phyloP scores from a whole-genome alignment of 2,329 filamentous ascomycete genomes.

The Fusarium acutatum region DNA sequence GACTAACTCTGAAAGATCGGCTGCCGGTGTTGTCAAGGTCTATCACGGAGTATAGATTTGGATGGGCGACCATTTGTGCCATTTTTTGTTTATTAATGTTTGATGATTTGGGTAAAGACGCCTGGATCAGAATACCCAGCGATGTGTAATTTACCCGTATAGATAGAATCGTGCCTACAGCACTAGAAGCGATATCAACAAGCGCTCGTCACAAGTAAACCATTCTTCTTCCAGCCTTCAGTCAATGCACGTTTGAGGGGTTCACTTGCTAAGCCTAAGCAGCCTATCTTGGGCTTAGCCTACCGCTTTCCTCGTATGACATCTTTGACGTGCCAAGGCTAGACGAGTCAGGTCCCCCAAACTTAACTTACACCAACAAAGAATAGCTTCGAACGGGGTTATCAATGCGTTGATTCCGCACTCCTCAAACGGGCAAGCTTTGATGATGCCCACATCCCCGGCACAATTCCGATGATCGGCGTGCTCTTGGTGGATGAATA shows the following conservation, averaged over 20 bases:
- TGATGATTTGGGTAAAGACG: constrained; percentile 3
- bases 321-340: not conserved
- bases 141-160: constrained; percentile 1
- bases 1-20: constrained; percentile 38
- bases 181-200: constrained; percentile 5
- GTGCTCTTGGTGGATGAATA: not conserved
- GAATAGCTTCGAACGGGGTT: not conserved
- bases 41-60: constrained; percentile 38
- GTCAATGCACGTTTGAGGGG: not conserved
- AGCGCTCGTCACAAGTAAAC: not conserved
- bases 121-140: constrained; percentile 18
- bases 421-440: not conserved
- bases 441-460: not conserved
- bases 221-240: not conserved
- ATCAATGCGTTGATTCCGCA: not conserved
- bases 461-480: not conserved
- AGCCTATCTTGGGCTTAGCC: not conserved
- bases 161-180: constrained; percentile 19
- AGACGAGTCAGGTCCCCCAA: not conserved
- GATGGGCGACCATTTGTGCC: not conserved
- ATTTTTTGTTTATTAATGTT: not conserved
- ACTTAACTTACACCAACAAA: not conserved
- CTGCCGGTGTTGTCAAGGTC: constrained; percentile 40
- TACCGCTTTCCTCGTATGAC: not conserved
- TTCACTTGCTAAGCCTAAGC: not conserved